Evolutionary conservation across 768 basidiomycete genomes (phyloP).

Genomic region (Phlebiopsis gigantea): DNA sequence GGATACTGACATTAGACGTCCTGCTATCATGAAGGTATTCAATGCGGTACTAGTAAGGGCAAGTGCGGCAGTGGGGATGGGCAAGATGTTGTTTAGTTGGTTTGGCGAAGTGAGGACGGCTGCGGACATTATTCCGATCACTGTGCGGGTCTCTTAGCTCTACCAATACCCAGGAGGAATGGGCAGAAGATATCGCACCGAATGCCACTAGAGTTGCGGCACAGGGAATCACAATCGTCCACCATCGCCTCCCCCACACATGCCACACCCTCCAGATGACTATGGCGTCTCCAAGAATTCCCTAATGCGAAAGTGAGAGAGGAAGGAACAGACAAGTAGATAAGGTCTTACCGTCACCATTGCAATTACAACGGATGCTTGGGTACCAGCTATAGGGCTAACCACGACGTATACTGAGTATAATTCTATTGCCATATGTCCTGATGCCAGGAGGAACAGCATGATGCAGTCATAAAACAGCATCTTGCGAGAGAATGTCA

Average conservation of each 20-base stretch:
- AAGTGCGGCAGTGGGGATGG: background rate
- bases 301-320: background rate
- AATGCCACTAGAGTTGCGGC: background rate
- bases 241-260: background rate
- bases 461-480: too few relatives aligned
- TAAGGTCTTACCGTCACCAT: background rate
- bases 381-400: background rate
- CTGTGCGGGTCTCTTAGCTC: background rate
- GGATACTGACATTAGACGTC: background rate
- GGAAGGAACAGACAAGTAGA: background rate
- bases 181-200: background rate
- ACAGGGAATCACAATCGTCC: background rate
- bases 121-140: background rate
- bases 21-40: background rate
- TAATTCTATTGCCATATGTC: background rate
- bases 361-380: background rate
- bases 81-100: background rate
- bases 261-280: background rate
- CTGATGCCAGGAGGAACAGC: background rate
- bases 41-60: background rate
- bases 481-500: too few relatives aligned
- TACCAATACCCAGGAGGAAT: background rate
- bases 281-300: background rate
- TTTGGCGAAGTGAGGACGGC: background rate
- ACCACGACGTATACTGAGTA: background rate